Evolutionary conservation across 495 filamentous ascomycete species (phyloP).

Genomic region (Penicillium coprophilum): DNA sequence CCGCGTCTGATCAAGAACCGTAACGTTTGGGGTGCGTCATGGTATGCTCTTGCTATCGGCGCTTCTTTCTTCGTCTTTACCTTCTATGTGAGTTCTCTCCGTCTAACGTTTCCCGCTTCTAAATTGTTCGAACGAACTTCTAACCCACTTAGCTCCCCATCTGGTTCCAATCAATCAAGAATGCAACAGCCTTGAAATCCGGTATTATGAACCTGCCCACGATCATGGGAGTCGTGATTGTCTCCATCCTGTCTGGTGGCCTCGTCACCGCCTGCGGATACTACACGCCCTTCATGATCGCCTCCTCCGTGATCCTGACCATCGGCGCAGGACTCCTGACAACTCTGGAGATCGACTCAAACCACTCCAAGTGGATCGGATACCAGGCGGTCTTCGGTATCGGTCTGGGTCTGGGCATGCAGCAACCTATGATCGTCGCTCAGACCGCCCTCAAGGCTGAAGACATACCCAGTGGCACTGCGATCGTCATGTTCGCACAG

Average conservation of each 20-base stretch:
- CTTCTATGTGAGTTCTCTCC: slow-evolving; percentile 44
- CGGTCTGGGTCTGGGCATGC: slow-evolving; percentile 68
- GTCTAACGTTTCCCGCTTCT: neutral
- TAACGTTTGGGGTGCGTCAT: slow-evolving; percentile 56
- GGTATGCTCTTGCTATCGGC: slow-evolving; percentile 57
- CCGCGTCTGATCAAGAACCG: slow-evolving; percentile 69
- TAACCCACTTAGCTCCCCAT: slow-evolving; percentile 64
- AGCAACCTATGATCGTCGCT: slow-evolving; percentile 65
- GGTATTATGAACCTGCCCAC: slow-evolving; percentile 78
- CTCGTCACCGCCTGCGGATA: slow-evolving; percentile 65
- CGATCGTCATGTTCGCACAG: slow-evolving; percentile 68
- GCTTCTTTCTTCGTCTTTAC: slow-evolving; percentile 66
- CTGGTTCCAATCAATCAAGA: slow-evolving; percentile 87
- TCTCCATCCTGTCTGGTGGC: slow-evolving; percentile 61
- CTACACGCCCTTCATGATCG: slow-evolving; percentile 73
- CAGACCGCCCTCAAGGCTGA: slow-evolving; percentile 61
- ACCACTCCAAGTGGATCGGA: slow-evolving; percentile 67
- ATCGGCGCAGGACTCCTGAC: slow-evolving; percentile 70
- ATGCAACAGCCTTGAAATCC: slow-evolving; percentile 62
- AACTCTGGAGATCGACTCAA: slow-evolving; percentile 58
- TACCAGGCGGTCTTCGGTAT: slow-evolving; percentile 70
- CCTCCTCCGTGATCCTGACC: slow-evolving; percentile 55
- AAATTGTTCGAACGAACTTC: slow-evolving; percentile 4
- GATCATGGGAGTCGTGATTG: slow-evolving; percentile 61
- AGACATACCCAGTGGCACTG: slow-evolving; percentile 67